Evolutionary conservation across 225 moss, liverwort and hornwort species (phyloP).

Genomic region (Pleurozium schreberi): DNA sequence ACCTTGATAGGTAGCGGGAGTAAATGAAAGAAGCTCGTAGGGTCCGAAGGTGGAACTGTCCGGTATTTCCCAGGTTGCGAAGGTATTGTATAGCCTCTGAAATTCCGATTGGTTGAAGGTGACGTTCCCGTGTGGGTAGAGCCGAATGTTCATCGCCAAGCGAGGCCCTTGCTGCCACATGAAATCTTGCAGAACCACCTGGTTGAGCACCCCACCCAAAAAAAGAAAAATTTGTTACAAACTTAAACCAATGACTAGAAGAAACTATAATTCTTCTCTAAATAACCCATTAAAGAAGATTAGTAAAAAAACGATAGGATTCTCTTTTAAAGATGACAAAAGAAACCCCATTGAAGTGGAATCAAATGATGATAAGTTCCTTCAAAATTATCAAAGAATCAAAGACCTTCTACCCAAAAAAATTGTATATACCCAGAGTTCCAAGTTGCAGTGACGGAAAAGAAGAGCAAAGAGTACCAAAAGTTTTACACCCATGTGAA

Average conservation of each 20-base stretch:
- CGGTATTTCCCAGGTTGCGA: constrained; percentile 33
- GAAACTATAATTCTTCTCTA: neutral
- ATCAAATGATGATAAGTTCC: neutral
- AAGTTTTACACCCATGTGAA: neutral
- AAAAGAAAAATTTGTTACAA: neutral
- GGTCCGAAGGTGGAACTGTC: constrained; percentile 50
- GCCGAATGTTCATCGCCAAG: constrained; percentile 26
- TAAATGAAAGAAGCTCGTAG: constrained; percentile 52
- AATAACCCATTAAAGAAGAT: neutral
- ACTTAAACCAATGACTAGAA: neutral
- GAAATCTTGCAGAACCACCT: constrained; percentile 42
- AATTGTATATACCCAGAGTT: too few species aligned
- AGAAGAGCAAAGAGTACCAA: neutral
- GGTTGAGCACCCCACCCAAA: neutral
- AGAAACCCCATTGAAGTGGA: neutral
- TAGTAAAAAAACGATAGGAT: neutral
- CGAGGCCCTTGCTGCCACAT: constrained; percentile 49
- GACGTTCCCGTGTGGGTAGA: constrained; percentile 21
- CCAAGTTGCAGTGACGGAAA: too few species aligned
- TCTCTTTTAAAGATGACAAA: neutral
- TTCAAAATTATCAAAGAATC: neutral
- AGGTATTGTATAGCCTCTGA: constrained; percentile 17
- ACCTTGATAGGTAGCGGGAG: constrained; percentile 1
- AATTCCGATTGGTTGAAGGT: constrained; percentile 41
- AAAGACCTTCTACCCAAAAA: neutral